Conservation (phyloP, 2,329 filamentous ascomycete species). For the Apiospora malaysiana region DNA sequence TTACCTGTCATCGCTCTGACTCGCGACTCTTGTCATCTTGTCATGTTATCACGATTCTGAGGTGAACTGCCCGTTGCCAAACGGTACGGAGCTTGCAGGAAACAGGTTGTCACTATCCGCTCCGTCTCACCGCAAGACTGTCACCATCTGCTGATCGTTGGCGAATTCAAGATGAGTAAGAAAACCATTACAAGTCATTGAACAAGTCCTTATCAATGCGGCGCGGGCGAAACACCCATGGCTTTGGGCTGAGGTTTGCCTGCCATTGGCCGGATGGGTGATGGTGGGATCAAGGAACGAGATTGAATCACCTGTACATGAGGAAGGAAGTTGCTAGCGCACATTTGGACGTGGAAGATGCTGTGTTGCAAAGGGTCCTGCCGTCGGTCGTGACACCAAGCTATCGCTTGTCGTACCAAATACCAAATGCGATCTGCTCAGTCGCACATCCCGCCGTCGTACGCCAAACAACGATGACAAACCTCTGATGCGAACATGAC, state of each 20-base stretch:
- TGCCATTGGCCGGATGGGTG: background rate
- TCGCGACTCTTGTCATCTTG: slow-evolving; percentile 12
- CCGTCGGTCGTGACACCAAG: background rate
- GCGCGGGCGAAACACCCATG: background rate
- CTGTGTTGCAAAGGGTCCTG: background rate
- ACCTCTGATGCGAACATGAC: slow-evolving; percentile 10
- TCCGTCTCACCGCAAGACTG: slow-evolving; percentile 15
- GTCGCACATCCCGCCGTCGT: slow-evolving; percentile 9
- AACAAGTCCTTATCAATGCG: background rate
- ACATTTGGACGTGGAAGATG: background rate
- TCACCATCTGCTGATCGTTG: background rate
- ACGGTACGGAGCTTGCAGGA: background rate
- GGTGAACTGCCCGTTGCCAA: background rate
- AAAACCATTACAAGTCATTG: slow-evolving; percentile 11
- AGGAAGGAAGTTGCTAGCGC: background rate
- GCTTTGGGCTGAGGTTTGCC: background rate
- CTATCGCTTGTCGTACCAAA: background rate
- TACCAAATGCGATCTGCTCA: background rate
- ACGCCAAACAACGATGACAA: background rate
- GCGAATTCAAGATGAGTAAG: background rate
- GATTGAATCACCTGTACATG: background rate
- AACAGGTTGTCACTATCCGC: slow-evolving; percentile 5
- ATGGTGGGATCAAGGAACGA: background rate
- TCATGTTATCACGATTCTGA: slow-evolving; percentile 4
- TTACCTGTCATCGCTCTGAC: background rate